Conservation (phyloP, 495 filamentous ascomycete genomes). For the Penicillium parvum region DNA sequence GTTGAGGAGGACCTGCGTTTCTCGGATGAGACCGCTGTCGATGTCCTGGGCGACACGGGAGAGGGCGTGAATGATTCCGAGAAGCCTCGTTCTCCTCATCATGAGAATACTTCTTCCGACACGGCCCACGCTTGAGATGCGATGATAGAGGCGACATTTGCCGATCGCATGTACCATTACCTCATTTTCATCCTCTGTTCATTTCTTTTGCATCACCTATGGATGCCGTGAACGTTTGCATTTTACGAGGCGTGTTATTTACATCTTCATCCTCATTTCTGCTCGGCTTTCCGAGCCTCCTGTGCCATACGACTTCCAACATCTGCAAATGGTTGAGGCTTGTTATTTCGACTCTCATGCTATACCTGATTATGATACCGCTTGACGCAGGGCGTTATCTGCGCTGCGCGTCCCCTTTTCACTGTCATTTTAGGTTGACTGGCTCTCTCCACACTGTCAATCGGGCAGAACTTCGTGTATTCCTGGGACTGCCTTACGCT, state of each 20-base stretch:
- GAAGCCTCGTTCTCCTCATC: constrained; percentile 12
- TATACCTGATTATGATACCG: too few species aligned
- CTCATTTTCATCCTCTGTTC: constrained; percentile 2
- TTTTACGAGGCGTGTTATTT: constrained; percentile 18
- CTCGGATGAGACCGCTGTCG: constrained; percentile 65
- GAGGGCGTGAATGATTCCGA: constrained; percentile 10
- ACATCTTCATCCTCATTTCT: background rate
- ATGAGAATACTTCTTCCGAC: constrained; percentile 8
- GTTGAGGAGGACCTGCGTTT: constrained; percentile 78
- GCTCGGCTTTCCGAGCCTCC: background rate
- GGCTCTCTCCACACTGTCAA: too few species aligned
- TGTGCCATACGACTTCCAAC: background rate
- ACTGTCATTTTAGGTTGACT: too few species aligned
- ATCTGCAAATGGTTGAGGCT: background rate
- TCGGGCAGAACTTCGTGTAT: too few species aligned
- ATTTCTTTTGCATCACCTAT: background rate
- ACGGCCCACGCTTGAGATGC: too few species aligned
- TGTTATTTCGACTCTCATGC: background rate
- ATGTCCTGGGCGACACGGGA: constrained; percentile 26
- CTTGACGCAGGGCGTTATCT: too few species aligned
- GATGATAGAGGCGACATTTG: background rate
- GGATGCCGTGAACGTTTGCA: constrained; percentile 10
- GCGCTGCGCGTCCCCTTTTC: too few species aligned
- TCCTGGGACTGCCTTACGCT: too few species aligned
- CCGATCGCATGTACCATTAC: constrained; percentile 4